phyloP scores from a whole-genome alignment of 2,329 filamentous ascomycete genomes.

The Arthrobotrys pseudoclavata region DNA sequence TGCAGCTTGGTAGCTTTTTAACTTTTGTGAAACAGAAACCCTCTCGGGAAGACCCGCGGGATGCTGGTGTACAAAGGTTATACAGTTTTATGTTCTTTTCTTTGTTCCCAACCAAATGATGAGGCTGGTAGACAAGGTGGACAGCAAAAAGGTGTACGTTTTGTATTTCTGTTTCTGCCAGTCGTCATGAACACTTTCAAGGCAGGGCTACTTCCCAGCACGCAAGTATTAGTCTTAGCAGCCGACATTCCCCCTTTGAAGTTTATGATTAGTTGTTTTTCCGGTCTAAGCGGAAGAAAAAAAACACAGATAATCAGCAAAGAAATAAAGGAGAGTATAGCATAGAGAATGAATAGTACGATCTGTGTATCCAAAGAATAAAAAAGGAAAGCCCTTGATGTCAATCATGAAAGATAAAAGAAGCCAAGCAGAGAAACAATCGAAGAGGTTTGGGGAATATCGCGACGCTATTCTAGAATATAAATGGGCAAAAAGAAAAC shows the following conservation, averaged over 20 bases:
- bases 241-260: constrained; percentile 8
- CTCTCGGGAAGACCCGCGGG: constrained; percentile 13
- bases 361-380: constrained; percentile 20
- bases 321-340: constrained; percentile 31
- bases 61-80: constrained; percentile 23
- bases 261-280: constrained; percentile 30
- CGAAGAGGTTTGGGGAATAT: constrained; percentile 26
- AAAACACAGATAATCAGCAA: constrained; percentile 13
- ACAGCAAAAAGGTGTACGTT: constrained; percentile 7
- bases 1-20: constrained; percentile 7
- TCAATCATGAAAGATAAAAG: constrained; percentile 12
- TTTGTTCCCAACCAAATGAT: background rate
- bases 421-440: background rate
- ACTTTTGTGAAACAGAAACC: constrained; percentile 38
- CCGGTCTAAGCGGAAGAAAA: constrained; percentile 1
- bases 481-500: constrained; percentile 18
- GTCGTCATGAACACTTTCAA: background rate
- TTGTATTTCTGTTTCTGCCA: constrained; percentile 9
- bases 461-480: constrained; percentile 58
- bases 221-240: constrained; percentile 20
- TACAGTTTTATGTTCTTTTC: constrained; percentile 23
- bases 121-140: constrained; percentile 9
- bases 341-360: constrained; percentile 17
- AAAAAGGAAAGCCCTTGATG: background rate
- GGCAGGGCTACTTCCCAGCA: background rate